Base-by-base conservation (phyloP, 2,329 filamentous ascomycete species). In the Colletotrichum sp. region DNA sequence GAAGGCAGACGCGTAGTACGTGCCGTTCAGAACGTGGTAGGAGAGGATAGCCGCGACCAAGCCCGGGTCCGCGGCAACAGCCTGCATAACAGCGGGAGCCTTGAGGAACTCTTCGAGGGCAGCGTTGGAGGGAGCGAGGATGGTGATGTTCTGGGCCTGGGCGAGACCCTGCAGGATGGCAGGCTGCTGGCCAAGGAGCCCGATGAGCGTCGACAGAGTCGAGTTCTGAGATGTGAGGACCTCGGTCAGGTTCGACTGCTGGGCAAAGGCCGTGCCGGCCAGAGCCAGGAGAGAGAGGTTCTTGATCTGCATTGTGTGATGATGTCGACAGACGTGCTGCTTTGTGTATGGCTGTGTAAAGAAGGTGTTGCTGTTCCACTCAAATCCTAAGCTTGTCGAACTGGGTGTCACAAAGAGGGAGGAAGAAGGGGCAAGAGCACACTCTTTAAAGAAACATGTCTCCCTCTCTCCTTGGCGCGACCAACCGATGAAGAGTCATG, bases 11-110 rank as follows among this genome's bases (percentile, higher is more conserved):
- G 80, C 78, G 16, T 78, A 80, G 79, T 88, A 86, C 1, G 85
- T 87, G 36, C 90, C 90, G 73, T 89, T 88, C 15, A 92, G 80
- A 22, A 92, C 86, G 79, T 93, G 91, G 81, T 93, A 93, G 65
- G 82, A 83, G 13, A 93, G 82, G n/a, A 92, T 80, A 3, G 88
- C 88, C 11, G 77, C 34, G 12, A 84, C n/a, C 25, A 79, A 78
- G 11, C 71, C 78, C 6, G 79, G 65, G 61, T 80, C 68, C 8
- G 66, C 52, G 3, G 80, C 79, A 8, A 79, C 74, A 7, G 82
- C 79, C 44, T 25, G 68, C 27, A 16, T 13, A 8, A 52, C 44
- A 36, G 5, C 59, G 4, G 83, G 78, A 16, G 80, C 82, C 61
- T 85, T 85, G 34, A 86, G 79, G 6, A 85, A 77, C 5, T 79